Percentiles rank a stretch among this genome's conserved stretches.
phyloP scores from a whole-genome alignment of 2,329 filamentous ascomycete species.

The Phialophora chinensis region DNA sequence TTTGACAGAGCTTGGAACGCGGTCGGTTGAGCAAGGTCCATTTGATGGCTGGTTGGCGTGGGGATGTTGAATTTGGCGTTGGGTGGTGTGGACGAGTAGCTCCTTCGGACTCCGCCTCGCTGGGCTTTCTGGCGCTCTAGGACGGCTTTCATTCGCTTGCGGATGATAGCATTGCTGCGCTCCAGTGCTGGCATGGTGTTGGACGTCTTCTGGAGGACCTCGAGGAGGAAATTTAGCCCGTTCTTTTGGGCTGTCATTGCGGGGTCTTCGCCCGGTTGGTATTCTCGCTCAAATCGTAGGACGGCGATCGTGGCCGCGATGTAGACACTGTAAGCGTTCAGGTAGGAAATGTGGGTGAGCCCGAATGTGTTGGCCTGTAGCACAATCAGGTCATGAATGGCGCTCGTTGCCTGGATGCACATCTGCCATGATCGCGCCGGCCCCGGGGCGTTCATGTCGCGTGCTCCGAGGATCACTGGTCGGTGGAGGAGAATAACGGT shows the following conservation, averaged over 20 bases:
- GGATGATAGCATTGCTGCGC: conserved; percentile 41
- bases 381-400: conserved; percentile 40
- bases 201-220: conserved; percentile 38
- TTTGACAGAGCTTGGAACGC: conserved; percentile 37
- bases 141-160: conserved; percentile 39
- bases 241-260: conserved; percentile 32
- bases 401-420: conserved; percentile 38
- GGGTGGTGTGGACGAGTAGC: conserved; percentile 32
- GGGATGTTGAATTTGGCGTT: conserved; percentile 30
- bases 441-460: conserved; percentile 28
- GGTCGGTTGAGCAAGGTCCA: conserved; percentile 34
- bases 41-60: conserved; percentile 30
- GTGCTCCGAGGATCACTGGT: conserved; percentile 52
- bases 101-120: conserved; percentile 12
- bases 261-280: conserved; percentile 31
- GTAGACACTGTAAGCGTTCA: conserved; percentile 41
- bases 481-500: conserved; percentile 61
- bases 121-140: conserved; percentile 35
- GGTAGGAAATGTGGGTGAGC: conserved; percentile 39
- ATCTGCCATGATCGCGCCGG: conserved; percentile 36
- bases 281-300: conserved; percentile 39
- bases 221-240: conserved; percentile 38
- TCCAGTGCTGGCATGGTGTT: conserved; percentile 40
- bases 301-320: conserved; percentile 42
- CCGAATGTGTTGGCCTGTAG: conserved; percentile 41